These are phyloP conservation scores for Kwoniella sp. DNA, from an alignment of 768 basidiomycete genomes.

Conservation along the genomic window DNA sequence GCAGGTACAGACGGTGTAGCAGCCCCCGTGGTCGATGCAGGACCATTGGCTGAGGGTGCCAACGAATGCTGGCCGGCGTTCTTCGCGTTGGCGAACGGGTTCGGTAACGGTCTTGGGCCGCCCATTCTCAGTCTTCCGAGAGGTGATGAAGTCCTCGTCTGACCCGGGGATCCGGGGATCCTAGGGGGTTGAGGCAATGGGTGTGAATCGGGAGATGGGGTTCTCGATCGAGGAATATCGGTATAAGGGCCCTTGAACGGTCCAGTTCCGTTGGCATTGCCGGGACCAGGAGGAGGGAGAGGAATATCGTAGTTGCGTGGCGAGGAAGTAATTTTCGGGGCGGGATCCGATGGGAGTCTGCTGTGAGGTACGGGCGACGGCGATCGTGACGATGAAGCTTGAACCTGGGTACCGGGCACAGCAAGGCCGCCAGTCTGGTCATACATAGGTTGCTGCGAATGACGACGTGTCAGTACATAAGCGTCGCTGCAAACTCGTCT, in stretches of 20 bases:
- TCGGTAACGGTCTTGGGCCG: slow-evolving; percentile 42
- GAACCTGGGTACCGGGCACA: slow-evolving; percentile 48
- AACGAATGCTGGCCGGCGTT: slow-evolving; percentile 23
- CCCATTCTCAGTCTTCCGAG: slow-evolving; percentile 11
- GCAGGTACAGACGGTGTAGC: slow-evolving; percentile 5
- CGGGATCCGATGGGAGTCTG: slow-evolving; percentile 15
- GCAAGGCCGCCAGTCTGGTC: slow-evolving; percentile 29
- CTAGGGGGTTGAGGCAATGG: slow-evolving; percentile 33
- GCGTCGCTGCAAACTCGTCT: slow-evolving; percentile 1
- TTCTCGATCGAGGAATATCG: slow-evolving; percentile 62
- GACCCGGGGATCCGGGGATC: slow-evolving; percentile 22
- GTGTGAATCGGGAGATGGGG: slow-evolving; percentile 67
- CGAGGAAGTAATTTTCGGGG: slow-evolving; percentile 48
- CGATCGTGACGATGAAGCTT: slow-evolving; percentile 51
- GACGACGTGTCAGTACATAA: slow-evolving; percentile 1
- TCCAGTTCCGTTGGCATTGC: slow-evolving; percentile 2
- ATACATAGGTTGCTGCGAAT: slow-evolving; percentile 11
- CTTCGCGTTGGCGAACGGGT: slow-evolving; percentile 33
- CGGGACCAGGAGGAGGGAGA: slow-evolving; percentile 10
- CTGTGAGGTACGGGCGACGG: slow-evolving; percentile 43
- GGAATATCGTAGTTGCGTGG: slow-evolving; percentile 33
- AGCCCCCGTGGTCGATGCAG: slow-evolving; percentile 4
- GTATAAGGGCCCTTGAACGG: slow-evolving; percentile 25
- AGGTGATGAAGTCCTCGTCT: slow-evolving; percentile 29
- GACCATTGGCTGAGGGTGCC: slow-evolving; percentile 6